These are phyloP conservation scores for Akanthomyces dipterigenus DNA, from an alignment of 2,329 filamentous ascomycete genomes.

Conservation along the genomic window DNA sequence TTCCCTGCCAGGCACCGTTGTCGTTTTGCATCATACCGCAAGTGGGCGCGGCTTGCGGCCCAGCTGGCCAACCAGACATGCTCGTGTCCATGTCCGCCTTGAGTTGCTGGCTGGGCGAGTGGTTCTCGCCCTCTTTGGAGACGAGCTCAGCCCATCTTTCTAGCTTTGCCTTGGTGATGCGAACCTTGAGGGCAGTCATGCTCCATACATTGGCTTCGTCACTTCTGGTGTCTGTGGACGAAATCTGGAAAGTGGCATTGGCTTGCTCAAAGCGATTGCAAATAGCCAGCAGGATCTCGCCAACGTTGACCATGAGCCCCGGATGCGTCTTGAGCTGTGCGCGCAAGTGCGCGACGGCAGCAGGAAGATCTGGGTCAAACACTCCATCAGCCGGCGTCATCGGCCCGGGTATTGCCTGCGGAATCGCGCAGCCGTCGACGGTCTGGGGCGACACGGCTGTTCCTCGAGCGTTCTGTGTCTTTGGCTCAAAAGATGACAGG, in stretches of 20 bases:
- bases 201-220: conserved; percentile 42
- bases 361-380: conserved; percentile 32
- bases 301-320: conserved; percentile 38
- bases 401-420: not conserved
- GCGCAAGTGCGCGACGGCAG: conserved; percentile 34
- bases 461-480: not conserved
- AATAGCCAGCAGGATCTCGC: conserved; percentile 34
- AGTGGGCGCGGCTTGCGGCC: not conserved
- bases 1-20: conserved; percentile 9
- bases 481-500: conserved; percentile 8
- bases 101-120: conserved; percentile 17
- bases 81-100: conserved; percentile 14
- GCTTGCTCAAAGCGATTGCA: conserved; percentile 37
- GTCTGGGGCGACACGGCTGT: conserved; percentile 1
- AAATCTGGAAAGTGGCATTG: conserved; percentile 28
- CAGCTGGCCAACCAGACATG: conserved; percentile 11
- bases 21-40: not conserved
- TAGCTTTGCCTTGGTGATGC: conserved; percentile 38
- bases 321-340: conserved; percentile 37
- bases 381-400: not conserved
- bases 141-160: conserved; percentile 42
- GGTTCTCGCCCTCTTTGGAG: conserved; percentile 27
- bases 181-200: conserved; percentile 40
- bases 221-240: conserved; percentile 24
- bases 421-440: not conserved